Conservation (phyloP, 768 basidiomycete genomes). For the Russula sp. region DNA sequence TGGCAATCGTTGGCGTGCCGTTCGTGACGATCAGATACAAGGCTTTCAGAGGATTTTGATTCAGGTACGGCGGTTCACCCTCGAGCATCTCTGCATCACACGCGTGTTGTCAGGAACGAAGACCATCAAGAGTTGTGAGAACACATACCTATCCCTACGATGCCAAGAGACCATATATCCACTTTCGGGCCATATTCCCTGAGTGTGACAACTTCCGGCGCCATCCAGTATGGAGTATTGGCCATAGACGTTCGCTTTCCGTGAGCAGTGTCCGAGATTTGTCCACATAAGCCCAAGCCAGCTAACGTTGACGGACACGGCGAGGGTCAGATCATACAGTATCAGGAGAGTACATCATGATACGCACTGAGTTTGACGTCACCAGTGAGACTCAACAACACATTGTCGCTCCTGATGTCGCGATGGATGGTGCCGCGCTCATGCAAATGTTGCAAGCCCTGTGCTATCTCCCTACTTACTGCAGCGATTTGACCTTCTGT, state of each 20-base stretch:
- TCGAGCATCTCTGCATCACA: conserved; percentile 84
- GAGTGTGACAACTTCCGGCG: conserved; percentile 93
- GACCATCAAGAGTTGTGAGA: conserved; percentile 19
- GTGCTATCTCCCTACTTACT: conserved; percentile 87
- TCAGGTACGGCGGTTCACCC: conserved; percentile 93
- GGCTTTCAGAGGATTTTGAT: conserved; percentile 94
- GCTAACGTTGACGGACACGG: conserved; percentile 46
- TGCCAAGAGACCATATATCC: conserved; percentile 96
- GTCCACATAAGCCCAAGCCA: conserved; percentile 98
- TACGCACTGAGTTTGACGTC: conserved; percentile 97
- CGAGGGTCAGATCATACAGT: background rate
- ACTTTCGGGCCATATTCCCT: conserved; percentile 98
- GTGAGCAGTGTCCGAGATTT: conserved; percentile 78
- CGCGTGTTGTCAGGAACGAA: conserved; percentile 5
- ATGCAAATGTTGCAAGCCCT: conserved; percentile 93
- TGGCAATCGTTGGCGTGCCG: conserved; percentile 93
- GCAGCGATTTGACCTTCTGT: conserved; percentile 98
- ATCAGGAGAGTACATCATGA: background rate
- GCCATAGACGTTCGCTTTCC: conserved; percentile 98
- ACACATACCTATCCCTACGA: conserved; percentile 85
- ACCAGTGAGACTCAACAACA: conserved; percentile 85
- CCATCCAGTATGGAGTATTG: conserved; percentile 99
- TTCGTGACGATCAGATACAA: conserved; percentile 97
- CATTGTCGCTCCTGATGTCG: conserved; percentile 99
- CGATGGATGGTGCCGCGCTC: conserved; percentile 96